Evolutionary conservation across 805 yeast species (phyloP), one percentile per base, ranked within the genome.

Genomic region (Cyberlindnera euphorbiae): DNA sequence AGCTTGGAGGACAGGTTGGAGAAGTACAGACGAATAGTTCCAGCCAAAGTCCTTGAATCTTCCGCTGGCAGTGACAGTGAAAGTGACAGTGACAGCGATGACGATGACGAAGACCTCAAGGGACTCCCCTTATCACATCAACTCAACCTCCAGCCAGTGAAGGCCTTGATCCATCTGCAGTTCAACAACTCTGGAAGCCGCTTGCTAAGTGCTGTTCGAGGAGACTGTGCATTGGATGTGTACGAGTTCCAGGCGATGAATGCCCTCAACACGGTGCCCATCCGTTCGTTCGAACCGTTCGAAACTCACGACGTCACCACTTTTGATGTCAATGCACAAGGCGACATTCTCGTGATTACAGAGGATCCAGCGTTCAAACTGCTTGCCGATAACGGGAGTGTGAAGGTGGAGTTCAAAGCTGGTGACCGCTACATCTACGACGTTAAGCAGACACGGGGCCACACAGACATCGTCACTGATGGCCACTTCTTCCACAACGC

Each of bases 81-180:
- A 18, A 14, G 21, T 19, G 41, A 35, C 17, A 17, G 13, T 21
- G 40, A 40, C n/a, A 47, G 33, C 15, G 47, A 39, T 21, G 39
- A 36, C 17, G 38, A 35, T 12, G 49, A 49, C 14, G 64, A 55
- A 19, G 64, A 54, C 15, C 46, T 50, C 3, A 53, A 46, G 4
- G 45, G 47, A 6, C 33, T 62, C n/a, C 72, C 72, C 7, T 47
- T 58, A 3, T 46, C 66, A 0, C 70, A 67, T 34, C 47, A 56
- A 17, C 35, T 59, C 24, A 17, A 39, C 9, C 32, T 63, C 9
- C 55, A 49, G 15, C 33, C 22, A 6, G 15, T 9, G 4, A 18
- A 54, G 48, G 36, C 42, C 35, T 33, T 61, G n/a, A 43, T 51
- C 2, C 44, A 1, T 33, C 53, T 0, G 64, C 66, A 0, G 30